Conservation (phyloP, 2,329 filamentous ascomycete species). For the Gaeumannomyces sp. region DNA sequence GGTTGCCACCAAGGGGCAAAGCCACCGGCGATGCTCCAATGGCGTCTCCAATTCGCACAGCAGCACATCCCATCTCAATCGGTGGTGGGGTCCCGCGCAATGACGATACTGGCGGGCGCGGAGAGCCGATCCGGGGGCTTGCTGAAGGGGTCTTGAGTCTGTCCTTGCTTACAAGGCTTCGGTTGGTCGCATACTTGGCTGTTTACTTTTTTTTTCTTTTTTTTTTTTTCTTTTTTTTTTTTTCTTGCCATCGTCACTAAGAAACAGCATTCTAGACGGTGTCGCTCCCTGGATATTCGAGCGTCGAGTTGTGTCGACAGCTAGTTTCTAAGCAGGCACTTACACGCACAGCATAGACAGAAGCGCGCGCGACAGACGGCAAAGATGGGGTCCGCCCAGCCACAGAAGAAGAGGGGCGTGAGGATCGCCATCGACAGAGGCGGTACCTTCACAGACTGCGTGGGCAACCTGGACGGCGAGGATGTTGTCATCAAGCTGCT, state of each 20-base stretch:
- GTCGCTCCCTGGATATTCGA: too few species aligned
- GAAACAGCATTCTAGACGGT: too few species aligned
- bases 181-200: neutral
- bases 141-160: neutral
- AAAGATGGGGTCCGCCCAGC: slow-evolving; percentile 28
- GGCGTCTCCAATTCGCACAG: neutral
- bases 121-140: neutral
- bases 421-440: slow-evolving; percentile 75
- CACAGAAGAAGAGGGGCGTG: slow-evolving; percentile 47
- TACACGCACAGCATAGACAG: neutral
- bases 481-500: slow-evolving; percentile 44
- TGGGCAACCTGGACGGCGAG: slow-evolving; percentile 60
- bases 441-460: slow-evolving; percentile 89
- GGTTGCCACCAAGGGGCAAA: neutral
- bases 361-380: neutral
- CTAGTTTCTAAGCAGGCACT: neutral
- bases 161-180: neutral
- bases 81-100: neutral
- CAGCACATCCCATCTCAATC: neutral
- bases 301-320: too few species aligned
- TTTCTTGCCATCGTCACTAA: neutral
- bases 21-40: neutral
- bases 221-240: neutral
- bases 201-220: neutral
- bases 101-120: neutral